phyloP scores from a whole-genome alignment of 2,329 filamentous ascomycete species.

The Hypoxylon sp. region DNA sequence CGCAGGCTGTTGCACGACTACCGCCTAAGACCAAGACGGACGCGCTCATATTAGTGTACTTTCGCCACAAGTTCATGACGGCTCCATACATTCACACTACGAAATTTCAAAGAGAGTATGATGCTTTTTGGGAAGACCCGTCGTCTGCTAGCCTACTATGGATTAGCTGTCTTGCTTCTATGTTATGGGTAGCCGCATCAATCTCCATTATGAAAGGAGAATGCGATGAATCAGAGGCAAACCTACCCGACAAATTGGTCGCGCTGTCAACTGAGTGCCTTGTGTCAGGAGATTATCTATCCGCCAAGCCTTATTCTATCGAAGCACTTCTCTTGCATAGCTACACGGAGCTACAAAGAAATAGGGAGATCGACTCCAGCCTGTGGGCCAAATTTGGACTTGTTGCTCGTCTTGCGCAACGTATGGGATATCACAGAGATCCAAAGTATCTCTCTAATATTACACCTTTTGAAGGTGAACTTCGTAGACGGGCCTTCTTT shows the following conservation, averaged over 20 bases:
- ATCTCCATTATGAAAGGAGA: slow-evolving; percentile 55
- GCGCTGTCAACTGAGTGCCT: slow-evolving; percentile 63
- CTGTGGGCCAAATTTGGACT: slow-evolving; percentile 66
- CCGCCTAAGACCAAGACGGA: slow-evolving; percentile 54
- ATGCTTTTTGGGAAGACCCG: slow-evolving; percentile 63
- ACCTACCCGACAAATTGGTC: slow-evolving; percentile 54
- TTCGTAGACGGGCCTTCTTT: slow-evolving; percentile 66
- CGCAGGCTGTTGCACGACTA: slow-evolving; percentile 54
- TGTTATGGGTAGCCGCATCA: slow-evolving; percentile 60
- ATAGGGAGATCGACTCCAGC: slow-evolving; percentile 60
- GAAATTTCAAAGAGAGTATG: slow-evolving; percentile 65
- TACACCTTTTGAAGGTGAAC: slow-evolving; percentile 66
- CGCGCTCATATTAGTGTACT: slow-evolving; percentile 56
- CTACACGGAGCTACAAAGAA: slow-evolving; percentile 60
- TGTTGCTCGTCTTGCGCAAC: slow-evolving; percentile 65
- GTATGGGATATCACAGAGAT: slow-evolving; percentile 68
- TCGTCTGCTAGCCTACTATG: slow-evolving; percentile 61
- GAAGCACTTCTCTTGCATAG: slow-evolving; percentile 65
- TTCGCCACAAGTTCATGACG: slow-evolving; percentile 54
- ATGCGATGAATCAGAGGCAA: slow-evolving; percentile 47
- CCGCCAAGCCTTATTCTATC: slow-evolving; percentile 62
- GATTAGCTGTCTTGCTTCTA: slow-evolving; percentile 66
- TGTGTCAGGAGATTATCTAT: slow-evolving; percentile 64
- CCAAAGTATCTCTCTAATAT: slow-evolving; percentile 60
- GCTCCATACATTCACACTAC: slow-evolving; percentile 56